Conservation (phyloP, 148 eudicot species). For the Rheum nobile region DNA sequence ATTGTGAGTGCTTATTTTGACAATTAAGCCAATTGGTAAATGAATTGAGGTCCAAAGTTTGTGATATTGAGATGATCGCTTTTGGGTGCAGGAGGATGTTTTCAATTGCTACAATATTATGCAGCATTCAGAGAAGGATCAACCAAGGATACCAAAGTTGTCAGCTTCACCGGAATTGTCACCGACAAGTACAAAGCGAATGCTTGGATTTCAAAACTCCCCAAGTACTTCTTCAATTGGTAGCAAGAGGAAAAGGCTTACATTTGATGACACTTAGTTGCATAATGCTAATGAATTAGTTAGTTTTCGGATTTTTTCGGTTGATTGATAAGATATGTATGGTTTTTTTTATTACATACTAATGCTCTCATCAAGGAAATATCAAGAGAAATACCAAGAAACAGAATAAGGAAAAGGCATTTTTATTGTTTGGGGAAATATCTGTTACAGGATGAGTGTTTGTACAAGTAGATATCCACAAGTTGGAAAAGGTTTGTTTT, state of each 20-base stretch:
- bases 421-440: too few species aligned
- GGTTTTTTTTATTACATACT: neutral
- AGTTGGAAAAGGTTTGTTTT: neutral
- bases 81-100: conserved; percentile 23
- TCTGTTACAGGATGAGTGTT: too few species aligned
- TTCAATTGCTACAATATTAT: conserved; percentile 31
- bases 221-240: neutral
- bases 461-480: neutral
- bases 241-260: conserved; percentile 10
- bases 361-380: neutral
- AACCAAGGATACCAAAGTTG: neutral
- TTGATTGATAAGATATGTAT: neutral
- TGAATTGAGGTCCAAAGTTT: neutral
- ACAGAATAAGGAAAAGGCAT: neutral
- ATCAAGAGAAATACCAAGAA: neutral
- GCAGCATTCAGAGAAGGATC: conserved; percentile 2
- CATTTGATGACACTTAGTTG: conserved; percentile 4
- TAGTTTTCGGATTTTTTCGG: neutral
- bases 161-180: conserved; percentile 4
- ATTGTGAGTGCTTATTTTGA: conserved; percentile 16
- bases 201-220: neutral
- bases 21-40: neutral
- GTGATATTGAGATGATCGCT: neutral
- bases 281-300: neutral
- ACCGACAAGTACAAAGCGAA: neutral